Evolutionary conservation across 331 rosid species (phyloP).

Genomic region (Spiraea crenata): DNA sequence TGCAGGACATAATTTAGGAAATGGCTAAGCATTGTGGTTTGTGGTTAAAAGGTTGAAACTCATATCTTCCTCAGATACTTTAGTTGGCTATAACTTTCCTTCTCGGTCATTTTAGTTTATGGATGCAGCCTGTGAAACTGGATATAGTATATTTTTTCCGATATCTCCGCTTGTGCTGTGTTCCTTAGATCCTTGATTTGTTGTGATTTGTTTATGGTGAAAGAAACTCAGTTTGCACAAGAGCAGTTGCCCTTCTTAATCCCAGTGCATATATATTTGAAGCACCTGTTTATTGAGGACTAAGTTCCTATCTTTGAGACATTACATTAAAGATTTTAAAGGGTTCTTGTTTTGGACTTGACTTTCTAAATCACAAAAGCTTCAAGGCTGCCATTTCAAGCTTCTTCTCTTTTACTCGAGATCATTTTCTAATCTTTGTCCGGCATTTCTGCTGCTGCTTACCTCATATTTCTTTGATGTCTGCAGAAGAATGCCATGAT

Average conservation of each 20-base stretch:
- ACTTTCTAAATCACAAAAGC: neutral
- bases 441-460: neutral
- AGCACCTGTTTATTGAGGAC: neutral
- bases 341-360: neutral
- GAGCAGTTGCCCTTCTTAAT: neutral
- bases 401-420: neutral
- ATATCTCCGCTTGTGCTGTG: neutral
- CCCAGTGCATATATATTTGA: neutral
- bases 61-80: neutral
- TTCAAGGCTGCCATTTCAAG: constrained; percentile 6
- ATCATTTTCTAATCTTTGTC: neutral
- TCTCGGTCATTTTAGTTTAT: neutral
- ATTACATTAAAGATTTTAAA: neutral
- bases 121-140: neutral
- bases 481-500: constrained; percentile 90
- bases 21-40: neutral
- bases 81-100: neutral
- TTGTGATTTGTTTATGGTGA: neutral
- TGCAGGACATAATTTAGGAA: no score
- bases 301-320: neutral
- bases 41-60: neutral
- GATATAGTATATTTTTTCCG: neutral
- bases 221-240: neutral
- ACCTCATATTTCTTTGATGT: constrained; percentile 18
- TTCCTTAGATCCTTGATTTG: neutral